These are phyloP conservation scores for Agroathelia rolfsii DNA, from an alignment of 1,284 basidiomycete species.

Conservation along the genomic window DNA sequence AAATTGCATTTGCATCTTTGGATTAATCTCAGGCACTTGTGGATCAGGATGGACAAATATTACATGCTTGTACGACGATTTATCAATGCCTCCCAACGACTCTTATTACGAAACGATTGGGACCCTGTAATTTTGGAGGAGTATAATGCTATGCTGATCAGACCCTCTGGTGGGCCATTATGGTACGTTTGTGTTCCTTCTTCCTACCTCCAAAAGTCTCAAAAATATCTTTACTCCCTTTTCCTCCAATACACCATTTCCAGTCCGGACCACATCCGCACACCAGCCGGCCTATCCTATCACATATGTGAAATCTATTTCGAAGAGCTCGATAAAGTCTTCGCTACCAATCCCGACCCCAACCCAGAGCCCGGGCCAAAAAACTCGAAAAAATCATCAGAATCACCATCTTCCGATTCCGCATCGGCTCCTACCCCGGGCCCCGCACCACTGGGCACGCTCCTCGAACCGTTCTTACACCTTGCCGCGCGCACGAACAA, in stretches of 20 bases:
- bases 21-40: too few relatives aligned
- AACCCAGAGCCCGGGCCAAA: too few relatives aligned
- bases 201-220: background rate
- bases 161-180: slow-evolving; percentile 62
- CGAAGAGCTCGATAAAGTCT: slow-evolving; percentile 79
- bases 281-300: slow-evolving; percentile 74
- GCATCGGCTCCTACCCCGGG: too few relatives aligned
- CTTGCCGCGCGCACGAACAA: slow-evolving; percentile 59
- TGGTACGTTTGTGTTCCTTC: slow-evolving; percentile 42
- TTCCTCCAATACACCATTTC: slow-evolving; percentile 4
- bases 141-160: slow-evolving; percentile 62
- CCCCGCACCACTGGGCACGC: slow-evolving; percentile 45
- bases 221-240: slow-evolving; percentile 7
- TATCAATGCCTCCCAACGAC: slow-evolving; percentile 74
- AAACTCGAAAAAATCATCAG: too few relatives aligned
- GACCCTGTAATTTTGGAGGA: slow-evolving; percentile 39
- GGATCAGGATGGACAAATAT: slow-evolving; percentile 97
- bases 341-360: slow-evolving; percentile 20
- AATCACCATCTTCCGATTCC: too few relatives aligned
- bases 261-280: slow-evolving; percentile 64
- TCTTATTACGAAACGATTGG: slow-evolving; percentile 72
- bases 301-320: slow-evolving; percentile 89
- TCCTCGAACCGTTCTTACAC: slow-evolving; percentile 61
- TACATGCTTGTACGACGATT: slow-evolving; percentile 91
- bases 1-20: too few relatives aligned